Evolutionary conservation across 805 yeast species (phyloP), one percentile per base, ranked within the genome.

Genomic region (Cyberlindnera euphorbiiphila): DNA sequence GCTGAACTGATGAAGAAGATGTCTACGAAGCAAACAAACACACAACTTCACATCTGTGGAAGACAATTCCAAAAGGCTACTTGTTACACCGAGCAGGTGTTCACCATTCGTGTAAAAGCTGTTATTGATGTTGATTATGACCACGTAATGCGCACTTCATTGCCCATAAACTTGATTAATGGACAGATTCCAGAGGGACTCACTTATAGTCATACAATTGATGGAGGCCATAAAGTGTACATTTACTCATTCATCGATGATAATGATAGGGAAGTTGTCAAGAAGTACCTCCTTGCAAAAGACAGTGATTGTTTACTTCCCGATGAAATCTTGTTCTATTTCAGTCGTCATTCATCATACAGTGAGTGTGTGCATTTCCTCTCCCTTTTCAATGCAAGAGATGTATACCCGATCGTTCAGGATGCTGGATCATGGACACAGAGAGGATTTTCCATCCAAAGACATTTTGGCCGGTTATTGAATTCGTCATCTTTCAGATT

Each of bases 271-370:
- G n/a, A n/a, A n/a, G n/a, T n/a, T n/a, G 22, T 10, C 10, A 31
- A 20, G 22, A 37, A 19, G 3, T 66, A 66, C 66, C 37, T 68
- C 3, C 41, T 57, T 4, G 61, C 65, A 0, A 29, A 39, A 8
- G 54, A 51, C 3, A 54, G 62, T 1, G 38, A 44, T 3, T 56
- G 54, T 15, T 44, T 66, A 3, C 51, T 71, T 7, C 68, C 70
- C 1, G 49, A 47, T n/a, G 63, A 60, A 9, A 40, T 71, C 3
- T 55, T 55, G 31, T 57, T 67, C 12, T 48, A 68, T 7, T 72
- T 65, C 45, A 69, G 75, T 5, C 50, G 76, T 29, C 77, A 72
- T 42, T 69, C 76, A 1, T 68, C 76, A 2, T 72, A 61, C 39
- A 33, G 59, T 7, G 78, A 72, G 44, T 53, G 62, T 12, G 41